A percentile compares a stretch with the other conserved stretches of the same genome.
Evolutionary conservation across 2,329 filamentous ascomycete genomes (phyloP).

Genomic region (Monilinia fructigena): DNA sequence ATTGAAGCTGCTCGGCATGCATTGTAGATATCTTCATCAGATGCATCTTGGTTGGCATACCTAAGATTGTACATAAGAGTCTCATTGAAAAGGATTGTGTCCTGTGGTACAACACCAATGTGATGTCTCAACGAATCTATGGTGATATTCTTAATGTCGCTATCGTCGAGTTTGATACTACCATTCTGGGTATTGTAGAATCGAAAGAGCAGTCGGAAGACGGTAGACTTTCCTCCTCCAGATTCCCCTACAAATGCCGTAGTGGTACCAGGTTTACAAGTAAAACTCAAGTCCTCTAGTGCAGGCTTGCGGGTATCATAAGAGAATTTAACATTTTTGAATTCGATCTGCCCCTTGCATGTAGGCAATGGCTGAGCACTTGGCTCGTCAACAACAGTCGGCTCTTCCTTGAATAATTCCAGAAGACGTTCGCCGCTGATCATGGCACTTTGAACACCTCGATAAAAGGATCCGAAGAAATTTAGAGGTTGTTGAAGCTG

Average conservation of each 20-base stretch:
- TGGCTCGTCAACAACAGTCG: slow-evolving; percentile 79
- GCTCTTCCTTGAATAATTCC: slow-evolving; percentile 93
- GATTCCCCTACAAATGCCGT: slow-evolving; percentile 96
- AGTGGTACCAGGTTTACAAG: slow-evolving; percentile 83
- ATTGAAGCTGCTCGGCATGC: slow-evolving; percentile 87
- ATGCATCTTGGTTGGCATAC: slow-evolving; percentile 79
- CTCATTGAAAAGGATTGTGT: slow-evolving; percentile 94
- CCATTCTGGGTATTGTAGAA: slow-evolving; percentile 88
- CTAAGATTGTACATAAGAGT: slow-evolving; percentile 91
- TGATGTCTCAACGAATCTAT: slow-evolving; percentile 90
- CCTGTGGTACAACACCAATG: slow-evolving; percentile 95
- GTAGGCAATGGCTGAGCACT: slow-evolving; percentile 59
- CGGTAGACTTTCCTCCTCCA: slow-evolving; percentile 92
- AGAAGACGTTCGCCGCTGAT: slow-evolving; percentile 95
- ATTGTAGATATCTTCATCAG: slow-evolving; percentile 76
- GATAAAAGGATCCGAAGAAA: slow-evolving; percentile 92
- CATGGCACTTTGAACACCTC: slow-evolving; percentile 93
- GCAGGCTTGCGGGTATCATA: slow-evolving; percentile 87
- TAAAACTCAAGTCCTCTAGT: slow-evolving; percentile 78
- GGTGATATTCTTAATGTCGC: slow-evolving; percentile 79
- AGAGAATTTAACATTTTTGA: slow-evolving; percentile 85
- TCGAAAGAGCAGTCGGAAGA: slow-evolving; percentile 92
- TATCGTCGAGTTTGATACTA: slow-evolving; percentile 78
- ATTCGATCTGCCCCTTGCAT: slow-evolving; percentile 80
- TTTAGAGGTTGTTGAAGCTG: slow-evolving; percentile 80